Conservation (phyloP, 148 eudicot genomes). For the Polygonum aviculare region DNA sequence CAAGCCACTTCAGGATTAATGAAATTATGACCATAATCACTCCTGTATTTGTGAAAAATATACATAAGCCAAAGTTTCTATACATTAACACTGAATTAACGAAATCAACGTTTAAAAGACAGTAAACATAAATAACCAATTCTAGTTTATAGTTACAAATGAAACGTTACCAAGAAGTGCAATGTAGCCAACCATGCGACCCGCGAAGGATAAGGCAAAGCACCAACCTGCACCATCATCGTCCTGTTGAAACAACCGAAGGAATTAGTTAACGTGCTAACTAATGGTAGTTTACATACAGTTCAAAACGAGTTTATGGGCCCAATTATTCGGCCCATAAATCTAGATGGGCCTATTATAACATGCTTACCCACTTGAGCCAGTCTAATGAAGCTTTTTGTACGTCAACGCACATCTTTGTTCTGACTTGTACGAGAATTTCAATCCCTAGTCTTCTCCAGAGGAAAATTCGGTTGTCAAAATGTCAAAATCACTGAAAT, state of each 20-base stretch:
- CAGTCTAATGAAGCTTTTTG: background rate
- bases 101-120: too few species aligned
- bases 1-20: background rate
- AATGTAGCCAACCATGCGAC: conserved; percentile 2
- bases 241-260: background rate
- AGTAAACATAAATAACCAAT: background rate
- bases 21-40: conserved; percentile 3
- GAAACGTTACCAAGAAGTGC: background rate
- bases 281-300: too few species aligned
- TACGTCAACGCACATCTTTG: background rate
- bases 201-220: conserved; percentile 2
- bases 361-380: background rate
- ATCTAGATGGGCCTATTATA: background rate
- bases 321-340: background rate
- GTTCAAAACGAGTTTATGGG: background rate
- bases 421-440: background rate
- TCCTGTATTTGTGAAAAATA: background rate
- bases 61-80: background rate
- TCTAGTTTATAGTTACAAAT: background rate
- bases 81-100: too few species aligned
- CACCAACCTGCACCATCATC: conserved; percentile 2
- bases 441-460: background rate
- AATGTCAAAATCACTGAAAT: conserved; percentile 3
- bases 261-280: background rate
- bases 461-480: background rate